Conservation (phyloP, 2,329 filamentous ascomycete species). For the Alternaria sp. region DNA sequence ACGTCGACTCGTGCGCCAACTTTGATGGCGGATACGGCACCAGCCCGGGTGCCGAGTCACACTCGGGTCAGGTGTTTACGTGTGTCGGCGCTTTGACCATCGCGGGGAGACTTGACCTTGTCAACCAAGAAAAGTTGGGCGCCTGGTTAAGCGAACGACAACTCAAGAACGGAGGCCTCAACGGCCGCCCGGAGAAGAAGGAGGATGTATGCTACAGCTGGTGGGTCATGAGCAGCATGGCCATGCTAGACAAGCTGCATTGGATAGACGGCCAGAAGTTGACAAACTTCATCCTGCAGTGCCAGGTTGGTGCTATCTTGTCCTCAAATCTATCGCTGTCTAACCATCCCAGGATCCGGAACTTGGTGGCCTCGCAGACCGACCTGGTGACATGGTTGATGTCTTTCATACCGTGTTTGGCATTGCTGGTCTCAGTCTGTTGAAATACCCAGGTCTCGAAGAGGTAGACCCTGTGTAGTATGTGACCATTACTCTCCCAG, state of each 20-base stretch:
- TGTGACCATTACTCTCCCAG: slow-evolving; percentile 39
- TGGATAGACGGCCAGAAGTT: slow-evolving; percentile 92
- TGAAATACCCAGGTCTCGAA: slow-evolving; percentile 78
- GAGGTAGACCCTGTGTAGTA: slow-evolving; percentile 90
- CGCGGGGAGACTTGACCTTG: slow-evolving; percentile 79
- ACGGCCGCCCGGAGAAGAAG: slow-evolving; percentile 92
- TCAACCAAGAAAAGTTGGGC: slow-evolving; percentile 82
- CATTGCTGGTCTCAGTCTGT: slow-evolving; percentile 83
- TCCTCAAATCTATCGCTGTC: not conserved
- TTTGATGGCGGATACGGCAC: slow-evolving; percentile 95
- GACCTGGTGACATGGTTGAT: slow-evolving; percentile 94
- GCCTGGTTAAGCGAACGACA: slow-evolving; percentile 95
- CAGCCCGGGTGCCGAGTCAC: slow-evolving; percentile 88
- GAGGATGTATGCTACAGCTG: slow-evolving; percentile 99
- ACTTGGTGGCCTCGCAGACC: slow-evolving; percentile 84
- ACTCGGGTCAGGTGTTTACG: slow-evolving; percentile 94
- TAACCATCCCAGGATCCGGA: slow-evolving; percentile 69
- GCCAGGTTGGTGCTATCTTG: slow-evolving; percentile 66
- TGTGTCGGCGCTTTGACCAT: slow-evolving; percentile 90
- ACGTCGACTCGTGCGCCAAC: slow-evolving; percentile 86
- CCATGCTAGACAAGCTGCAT: slow-evolving; percentile 85
- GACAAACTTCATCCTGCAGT: slow-evolving; percentile 81
- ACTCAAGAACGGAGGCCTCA: slow-evolving; percentile 84
- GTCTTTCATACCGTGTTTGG: slow-evolving; percentile 96
- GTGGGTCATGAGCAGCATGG: slow-evolving; percentile 95